A percentile compares a stretch with the other conserved stretches of the same genome.
phyloP scores from a whole-genome alignment of 768 basidiomycete species.

The Kwoniella europaea region DNA sequence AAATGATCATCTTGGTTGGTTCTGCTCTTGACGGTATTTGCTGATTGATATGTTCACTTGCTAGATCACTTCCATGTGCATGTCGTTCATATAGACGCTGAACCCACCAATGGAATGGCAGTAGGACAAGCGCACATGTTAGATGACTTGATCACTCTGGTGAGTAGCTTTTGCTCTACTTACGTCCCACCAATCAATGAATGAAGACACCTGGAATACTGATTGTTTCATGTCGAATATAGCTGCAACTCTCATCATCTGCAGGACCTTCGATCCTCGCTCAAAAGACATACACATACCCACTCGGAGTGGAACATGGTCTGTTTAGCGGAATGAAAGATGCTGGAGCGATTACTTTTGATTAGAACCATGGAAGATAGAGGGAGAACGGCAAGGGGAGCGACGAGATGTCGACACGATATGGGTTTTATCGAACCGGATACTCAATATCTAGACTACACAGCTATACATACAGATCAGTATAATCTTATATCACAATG shows the following conservation, averaged over 20 bases:
- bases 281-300: conserved; percentile 78
- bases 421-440: too few species aligned
- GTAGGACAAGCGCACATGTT: conserved; percentile 92
- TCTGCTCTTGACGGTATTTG: too few species aligned
- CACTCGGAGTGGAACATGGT: conserved; percentile 79
- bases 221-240: too few species aligned
- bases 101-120: conserved; percentile 70
- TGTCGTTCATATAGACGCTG: conserved; percentile 77
- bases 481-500: too few species aligned
- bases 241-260: conserved; percentile 66
- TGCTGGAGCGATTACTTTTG: conserved; percentile 14
- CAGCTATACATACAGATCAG: too few species aligned
- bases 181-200: too few species aligned
- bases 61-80: conserved; percentile 96
- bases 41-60: neutral
- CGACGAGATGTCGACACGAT: too few species aligned
- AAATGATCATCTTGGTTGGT: too few species aligned
- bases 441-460: too few species aligned
- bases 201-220: too few species aligned
- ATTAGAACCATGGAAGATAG: neutral
- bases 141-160: conserved; percentile 87
- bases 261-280: conserved; percentile 66
- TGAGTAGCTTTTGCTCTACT: conserved; percentile 54
- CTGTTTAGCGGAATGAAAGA: conserved; percentile 60
- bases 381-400: too few species aligned